Conservation (phyloP, 257 asterid genomes). For the Jacaranda copaia region DNA sequence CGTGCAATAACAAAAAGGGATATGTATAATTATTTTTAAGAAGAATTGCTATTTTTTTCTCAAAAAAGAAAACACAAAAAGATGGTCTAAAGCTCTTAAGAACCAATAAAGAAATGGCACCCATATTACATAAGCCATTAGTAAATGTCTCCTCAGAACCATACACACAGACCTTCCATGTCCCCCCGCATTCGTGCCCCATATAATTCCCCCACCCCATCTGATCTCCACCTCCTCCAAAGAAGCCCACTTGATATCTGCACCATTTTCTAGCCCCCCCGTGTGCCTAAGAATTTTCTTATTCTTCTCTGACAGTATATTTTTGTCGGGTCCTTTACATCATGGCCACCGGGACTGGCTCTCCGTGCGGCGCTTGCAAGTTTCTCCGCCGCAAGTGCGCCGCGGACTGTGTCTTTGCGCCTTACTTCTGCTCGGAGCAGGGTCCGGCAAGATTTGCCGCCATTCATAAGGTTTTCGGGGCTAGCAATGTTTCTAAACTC, state of each 20-base stretch:
- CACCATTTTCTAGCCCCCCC: slow-evolving; percentile 70
- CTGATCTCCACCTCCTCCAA: slow-evolving; percentile 16
- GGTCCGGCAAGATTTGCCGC: slow-evolving; percentile 91
- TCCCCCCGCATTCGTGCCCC: slow-evolving; percentile 52
- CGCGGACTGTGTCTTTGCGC: slow-evolving; percentile 80
- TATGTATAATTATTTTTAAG: neutral
- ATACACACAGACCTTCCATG: slow-evolving; percentile 65
- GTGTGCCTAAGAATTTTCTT: slow-evolving; percentile 48
- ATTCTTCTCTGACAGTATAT: neutral
- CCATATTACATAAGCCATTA: slow-evolving; percentile 70
- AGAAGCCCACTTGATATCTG: slow-evolving; percentile 33
- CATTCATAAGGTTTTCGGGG: slow-evolving; percentile 94
- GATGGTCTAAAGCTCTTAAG: slow-evolving; percentile 1
- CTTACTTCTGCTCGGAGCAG: slow-evolving; percentile 86
- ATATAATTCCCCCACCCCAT: slow-evolving; percentile 40
- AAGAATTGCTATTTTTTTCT: slow-evolving; percentile 20
- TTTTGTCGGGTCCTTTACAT: neutral
- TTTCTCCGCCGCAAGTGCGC: slow-evolving; percentile 87
- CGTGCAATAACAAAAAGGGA: too few relatives aligned
- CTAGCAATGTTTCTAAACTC: slow-evolving; percentile 86
- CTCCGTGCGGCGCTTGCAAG: slow-evolving; percentile 99
- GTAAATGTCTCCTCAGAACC: slow-evolving; percentile 74
- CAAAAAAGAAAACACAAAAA: slow-evolving; percentile 12
- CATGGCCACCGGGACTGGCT: slow-evolving; percentile 59
- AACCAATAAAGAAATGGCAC: slow-evolving; percentile 21